A percentile compares a stretch with the other conserved stretches of the same genome.
Evolutionary conservation across 768 basidiomycete genomes (phyloP).

Genomic region (Boletus sensibilis): DNA sequence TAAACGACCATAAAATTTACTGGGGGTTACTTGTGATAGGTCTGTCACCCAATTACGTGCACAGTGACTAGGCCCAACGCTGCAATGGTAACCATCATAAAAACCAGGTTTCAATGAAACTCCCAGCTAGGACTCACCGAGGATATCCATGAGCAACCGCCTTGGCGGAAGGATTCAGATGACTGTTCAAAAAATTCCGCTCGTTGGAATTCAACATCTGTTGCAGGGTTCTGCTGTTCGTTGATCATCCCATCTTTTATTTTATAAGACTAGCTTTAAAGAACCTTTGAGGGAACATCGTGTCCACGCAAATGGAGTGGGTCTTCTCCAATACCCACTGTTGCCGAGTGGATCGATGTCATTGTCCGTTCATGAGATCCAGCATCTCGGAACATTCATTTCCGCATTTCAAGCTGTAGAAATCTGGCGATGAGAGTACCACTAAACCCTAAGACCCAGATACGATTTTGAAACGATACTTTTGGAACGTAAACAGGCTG

Average conservation of each 20-base stretch:
- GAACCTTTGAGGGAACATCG: not conserved
- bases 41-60: not conserved
- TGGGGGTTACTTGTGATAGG: not conserved
- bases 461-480: too few relatives aligned
- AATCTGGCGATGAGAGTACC: too few relatives aligned
- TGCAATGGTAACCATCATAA: not conserved
- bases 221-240: not conserved
- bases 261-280: too few relatives aligned
- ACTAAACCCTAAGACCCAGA: too few relatives aligned
- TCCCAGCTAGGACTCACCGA: not conserved
- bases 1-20: not conserved
- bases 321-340: not conserved
- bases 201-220: not conserved
- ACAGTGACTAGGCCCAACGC: not conserved
- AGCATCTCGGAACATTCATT: too few relatives aligned
- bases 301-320: not conserved
- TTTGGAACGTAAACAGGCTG: too few relatives aligned
- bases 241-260: slow-evolving; percentile 2
- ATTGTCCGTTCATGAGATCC: too few relatives aligned
- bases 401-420: too few relatives aligned
- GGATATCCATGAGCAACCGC: not conserved
- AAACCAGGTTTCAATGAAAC: not conserved
- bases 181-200: not conserved
- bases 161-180: not conserved
- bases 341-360: not conserved